phyloP scores from a whole-genome alignment of 2,329 filamentous ascomycete genomes.

The Ophiostoma perfectum region DNA sequence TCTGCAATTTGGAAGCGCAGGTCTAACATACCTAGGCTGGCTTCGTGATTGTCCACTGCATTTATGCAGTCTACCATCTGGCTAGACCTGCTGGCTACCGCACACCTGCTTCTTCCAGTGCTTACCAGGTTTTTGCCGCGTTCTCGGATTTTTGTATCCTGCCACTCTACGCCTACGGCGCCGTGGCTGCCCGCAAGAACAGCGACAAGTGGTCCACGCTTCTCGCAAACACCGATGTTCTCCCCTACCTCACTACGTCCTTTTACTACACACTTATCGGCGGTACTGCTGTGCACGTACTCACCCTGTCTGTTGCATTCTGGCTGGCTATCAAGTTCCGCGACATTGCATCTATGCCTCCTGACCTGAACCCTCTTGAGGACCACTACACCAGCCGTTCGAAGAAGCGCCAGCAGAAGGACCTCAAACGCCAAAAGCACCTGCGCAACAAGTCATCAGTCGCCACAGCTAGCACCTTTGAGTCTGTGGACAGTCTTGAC shows the following conservation, averaged over 20 bases:
- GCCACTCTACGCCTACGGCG: slow-evolving; percentile 53
- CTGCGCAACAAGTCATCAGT: slow-evolving; percentile 66
- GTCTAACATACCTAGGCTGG: slow-evolving; percentile 52
- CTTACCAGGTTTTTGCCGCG: slow-evolving; percentile 80
- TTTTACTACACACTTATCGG: slow-evolving; percentile 63
- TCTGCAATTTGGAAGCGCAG: too few relatives aligned
- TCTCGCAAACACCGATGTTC: slow-evolving; percentile 50
- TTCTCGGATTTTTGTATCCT: slow-evolving; percentile 60
- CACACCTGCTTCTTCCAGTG: slow-evolving; percentile 73
- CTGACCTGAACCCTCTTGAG: slow-evolving; percentile 93
- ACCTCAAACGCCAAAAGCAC: slow-evolving; percentile 40
- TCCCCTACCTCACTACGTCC: slow-evolving; percentile 57
- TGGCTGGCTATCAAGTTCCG: slow-evolving; percentile 76
- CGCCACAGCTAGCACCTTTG: slow-evolving; percentile 40
- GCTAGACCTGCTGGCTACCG: slow-evolving; percentile 63
- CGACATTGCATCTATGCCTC: slow-evolving; percentile 74
- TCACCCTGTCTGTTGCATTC: slow-evolving; percentile 64
- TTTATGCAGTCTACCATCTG: slow-evolving; percentile 79
- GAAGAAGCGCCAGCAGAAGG: slow-evolving; percentile 16
- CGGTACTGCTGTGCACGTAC: slow-evolving; percentile 61
- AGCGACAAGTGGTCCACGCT: slow-evolving; percentile 60
- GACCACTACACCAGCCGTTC: slow-evolving; percentile 65
- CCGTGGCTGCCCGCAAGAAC: slow-evolving; percentile 43
- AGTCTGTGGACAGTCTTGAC: slow-evolving; percentile 37
- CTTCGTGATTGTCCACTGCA: slow-evolving; percentile 63